Conservation (phyloP, 2,329 filamentous ascomycete genomes). For the Didymosphaeria variabile region DNA sequence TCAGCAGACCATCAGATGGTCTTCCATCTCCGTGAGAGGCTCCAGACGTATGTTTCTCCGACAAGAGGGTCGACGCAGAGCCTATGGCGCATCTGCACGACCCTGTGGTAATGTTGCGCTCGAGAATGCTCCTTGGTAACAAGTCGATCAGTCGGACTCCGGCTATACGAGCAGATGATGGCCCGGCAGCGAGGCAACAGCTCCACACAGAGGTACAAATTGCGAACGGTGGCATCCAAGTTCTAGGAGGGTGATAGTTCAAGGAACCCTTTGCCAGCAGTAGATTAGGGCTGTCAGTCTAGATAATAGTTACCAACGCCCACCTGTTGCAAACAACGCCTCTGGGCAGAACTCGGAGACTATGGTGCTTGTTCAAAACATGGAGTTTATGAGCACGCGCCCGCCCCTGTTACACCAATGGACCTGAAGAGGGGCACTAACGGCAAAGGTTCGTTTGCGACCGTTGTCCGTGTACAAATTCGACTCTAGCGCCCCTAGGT, state of each 20-base stretch:
- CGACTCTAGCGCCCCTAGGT: neutral
- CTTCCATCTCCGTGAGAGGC: neutral
- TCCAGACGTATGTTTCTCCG: conserved; percentile 10
- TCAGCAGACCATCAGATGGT: neutral
- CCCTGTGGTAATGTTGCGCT: conserved; percentile 2
- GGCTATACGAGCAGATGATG: conserved; percentile 12
- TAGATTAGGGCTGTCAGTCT: conserved; percentile 8
- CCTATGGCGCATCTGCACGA: conserved; percentile 8
- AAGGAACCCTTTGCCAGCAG: neutral
- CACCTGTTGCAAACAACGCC: conserved; percentile 15
- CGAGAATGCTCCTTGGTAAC: neutral
- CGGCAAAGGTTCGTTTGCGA: conserved; percentile 7
- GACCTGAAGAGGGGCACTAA: neutral
- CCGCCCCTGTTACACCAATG: conserved; percentile 4
- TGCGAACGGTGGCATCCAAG: conserved; percentile 10
- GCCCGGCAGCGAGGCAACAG: conserved; percentile 3
- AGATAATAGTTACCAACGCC: conserved; percentile 15
- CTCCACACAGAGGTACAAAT: neutral
- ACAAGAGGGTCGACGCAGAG: neutral
- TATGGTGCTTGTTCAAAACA: neutral
- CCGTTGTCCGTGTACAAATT: conserved; percentile 4
- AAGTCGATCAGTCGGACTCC: neutral
- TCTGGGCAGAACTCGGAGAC: neutral
- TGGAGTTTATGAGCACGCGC: conserved; percentile 1
- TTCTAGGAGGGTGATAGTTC: conserved; percentile 13